Conservation (phyloP, 106 monocot species). For the Cymbidium sinense region DNA sequence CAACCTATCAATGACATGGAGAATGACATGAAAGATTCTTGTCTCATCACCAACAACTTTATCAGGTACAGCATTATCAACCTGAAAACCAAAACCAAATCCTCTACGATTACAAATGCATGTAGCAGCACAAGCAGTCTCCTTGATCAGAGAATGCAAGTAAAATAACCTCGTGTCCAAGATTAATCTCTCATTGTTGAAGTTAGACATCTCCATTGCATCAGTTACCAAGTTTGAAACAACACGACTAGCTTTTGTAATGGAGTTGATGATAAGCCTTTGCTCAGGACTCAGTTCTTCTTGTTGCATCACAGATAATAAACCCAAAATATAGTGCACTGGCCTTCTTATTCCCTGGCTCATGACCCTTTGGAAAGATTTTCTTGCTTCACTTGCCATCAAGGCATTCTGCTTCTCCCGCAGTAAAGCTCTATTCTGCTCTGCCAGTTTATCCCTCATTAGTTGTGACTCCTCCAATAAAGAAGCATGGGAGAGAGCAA, state of each 20-base stretch:
- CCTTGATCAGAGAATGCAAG: conserved; percentile 43
- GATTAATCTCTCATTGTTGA: conserved; percentile 22
- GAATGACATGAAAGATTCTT: conserved; percentile 56
- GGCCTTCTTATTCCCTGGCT: conserved; percentile 60
- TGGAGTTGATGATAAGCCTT: conserved; percentile 32
- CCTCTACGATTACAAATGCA: conserved; percentile 48
- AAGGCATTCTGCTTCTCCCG: conserved; percentile 35
- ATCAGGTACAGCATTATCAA: conserved; percentile 37
- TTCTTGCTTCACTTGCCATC: conserved; percentile 59
- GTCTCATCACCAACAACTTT: conserved; percentile 60
- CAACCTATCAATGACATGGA: conserved; percentile 47
- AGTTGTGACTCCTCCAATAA: conserved; percentile 59
- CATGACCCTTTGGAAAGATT: conserved; percentile 49
- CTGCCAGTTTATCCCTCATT: conserved; percentile 51
- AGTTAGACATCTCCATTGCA: conserved; percentile 36
- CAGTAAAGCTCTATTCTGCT: conserved; percentile 47
- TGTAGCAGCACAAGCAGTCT: conserved; percentile 34
- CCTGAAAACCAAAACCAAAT: conserved; percentile 41
- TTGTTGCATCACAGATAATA: conserved; percentile 58
- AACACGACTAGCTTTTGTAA: conserved; percentile 38
- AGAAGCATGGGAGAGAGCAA: conserved; percentile 69
- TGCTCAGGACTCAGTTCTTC: conserved; percentile 49
- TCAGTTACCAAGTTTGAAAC: conserved; percentile 47
- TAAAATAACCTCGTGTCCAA: conserved; percentile 37
- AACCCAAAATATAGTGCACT: conserved; percentile 38